These are phyloP conservation scores for Musa schizocarpa DNA, from an alignment of 176 grass and related monocot species.

Conservation along the genomic window DNA sequence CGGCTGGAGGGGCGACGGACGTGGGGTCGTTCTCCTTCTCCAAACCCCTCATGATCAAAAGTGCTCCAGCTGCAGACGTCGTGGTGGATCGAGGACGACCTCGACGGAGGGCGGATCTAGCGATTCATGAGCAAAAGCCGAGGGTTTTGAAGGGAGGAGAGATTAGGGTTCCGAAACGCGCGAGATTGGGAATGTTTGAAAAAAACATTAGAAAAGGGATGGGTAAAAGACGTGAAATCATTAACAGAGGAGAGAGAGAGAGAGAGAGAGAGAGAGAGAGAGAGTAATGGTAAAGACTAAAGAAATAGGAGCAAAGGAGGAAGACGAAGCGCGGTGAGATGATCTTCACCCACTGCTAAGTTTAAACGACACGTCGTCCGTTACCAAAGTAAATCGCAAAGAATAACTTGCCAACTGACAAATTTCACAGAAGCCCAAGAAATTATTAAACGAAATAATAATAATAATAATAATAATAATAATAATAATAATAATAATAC, in stretches of 20 bases:
- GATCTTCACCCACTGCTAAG: not conserved
- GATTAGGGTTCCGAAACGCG: not conserved
- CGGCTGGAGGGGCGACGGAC: not conserved
- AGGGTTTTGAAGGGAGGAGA: not conserved
- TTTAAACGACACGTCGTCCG: constrained; percentile 4
- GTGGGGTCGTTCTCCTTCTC: not conserved
- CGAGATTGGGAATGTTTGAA: constrained; percentile 11
- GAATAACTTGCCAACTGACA: not conserved
- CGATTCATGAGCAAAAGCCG: not conserved
- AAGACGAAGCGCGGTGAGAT: not conserved
- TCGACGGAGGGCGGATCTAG: not conserved
- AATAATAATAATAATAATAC: too few relatives aligned
- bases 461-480: too few relatives aligned
- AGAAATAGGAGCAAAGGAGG: not conserved
- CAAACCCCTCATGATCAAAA: not conserved
- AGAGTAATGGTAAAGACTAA: not conserved
- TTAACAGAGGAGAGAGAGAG: not conserved
- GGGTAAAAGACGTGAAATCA: constrained; percentile 2
- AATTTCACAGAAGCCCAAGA: not conserved
- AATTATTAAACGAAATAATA: not conserved
- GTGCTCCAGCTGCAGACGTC: not conserved
- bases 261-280: too few relatives aligned
- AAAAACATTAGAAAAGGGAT: not conserved
- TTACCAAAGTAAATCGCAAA: not conserved
- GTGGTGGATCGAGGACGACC: not conserved